Evolutionary conservation across 306 rosid genomes (phyloP), one percentile per base, ranked within the genome.

Genomic region (Quercus variabilis): DNA sequence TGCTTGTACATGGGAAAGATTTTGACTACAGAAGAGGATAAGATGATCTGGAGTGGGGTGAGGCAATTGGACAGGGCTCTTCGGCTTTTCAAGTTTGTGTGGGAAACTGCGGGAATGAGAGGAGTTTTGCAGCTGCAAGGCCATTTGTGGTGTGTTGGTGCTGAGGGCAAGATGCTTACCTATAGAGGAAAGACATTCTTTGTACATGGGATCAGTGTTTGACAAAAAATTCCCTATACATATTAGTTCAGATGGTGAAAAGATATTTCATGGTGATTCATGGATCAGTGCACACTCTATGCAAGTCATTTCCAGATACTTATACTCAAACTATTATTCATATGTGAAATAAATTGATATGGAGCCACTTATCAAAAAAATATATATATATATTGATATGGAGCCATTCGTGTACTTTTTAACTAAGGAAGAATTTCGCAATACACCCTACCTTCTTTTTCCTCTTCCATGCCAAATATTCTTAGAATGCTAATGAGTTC

Each of bases 91-190:
- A 89, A 87, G 87, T 90, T 91, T 85, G 88, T 93, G 13, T 95
- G 96, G 94, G 97, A 95, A 88, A 89, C 87, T 12, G 91, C 97
- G 31, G 89, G 86, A 56, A 84, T 88, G 92, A 89, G 88, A 80
- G 99, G 90, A 19, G 69, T 58, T 58, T 80, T 93, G 85, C 87
- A 89, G 33, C 81, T 92, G 81, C 93, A 90, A 83, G 97, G 99
- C 64, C 97, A 93, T 91, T 38, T 95, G 67, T 95, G 95, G 92
- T 87, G 92, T 72, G 94, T 91, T 62, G 96, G 91, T 77, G 92
- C 88, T 74, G 87, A 87, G 59, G 63, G 31, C 49, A 93, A 89
- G 80, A 70, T 73, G 70, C 86, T 95, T 56, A 78, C 51, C 76
- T 95, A 92, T 68, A 89, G 89, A 84, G 96, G 91, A 74, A 93